phyloP scores from a whole-genome alignment of 176 grass and related monocot genomes.

The barley (Hordeum vulgare) region MorexV3_pseudomolecules_assembly NC_058520.1:487042766-487043265 shows the following conservation, averaged over 20 bases:
- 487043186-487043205: slow-evolving; percentile 88
- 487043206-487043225: slow-evolving; percentile 87
- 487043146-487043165: slow-evolving; percentile 81
- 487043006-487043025: neutral
- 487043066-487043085: slow-evolving; percentile 85
- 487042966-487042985: neutral
- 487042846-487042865: slow-evolving; percentile 2
- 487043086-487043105: slow-evolving; percentile 75
- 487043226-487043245: slow-evolving; percentile 99
- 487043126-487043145: slow-evolving; percentile 95
- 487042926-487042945: neutral
- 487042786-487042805: neutral
- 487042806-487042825: neutral
- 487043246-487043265: slow-evolving; percentile 97
- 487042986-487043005: neutral
- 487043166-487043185: slow-evolving; percentile 99
- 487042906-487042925: neutral
- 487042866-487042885: slow-evolving; percentile 8
- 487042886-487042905: neutral
- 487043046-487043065: slow-evolving; percentile 52
- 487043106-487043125: slow-evolving; percentile 98
- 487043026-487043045: slow-evolving; percentile 20
- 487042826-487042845: neutral
- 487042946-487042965: neutral
- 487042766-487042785: neutral